Percentiles rank a stretch among this genome's conserved stretches.
phyloP scores from a whole-genome alignment of 208 protist genomes.

The Acanthamoeba royreba region DNA sequence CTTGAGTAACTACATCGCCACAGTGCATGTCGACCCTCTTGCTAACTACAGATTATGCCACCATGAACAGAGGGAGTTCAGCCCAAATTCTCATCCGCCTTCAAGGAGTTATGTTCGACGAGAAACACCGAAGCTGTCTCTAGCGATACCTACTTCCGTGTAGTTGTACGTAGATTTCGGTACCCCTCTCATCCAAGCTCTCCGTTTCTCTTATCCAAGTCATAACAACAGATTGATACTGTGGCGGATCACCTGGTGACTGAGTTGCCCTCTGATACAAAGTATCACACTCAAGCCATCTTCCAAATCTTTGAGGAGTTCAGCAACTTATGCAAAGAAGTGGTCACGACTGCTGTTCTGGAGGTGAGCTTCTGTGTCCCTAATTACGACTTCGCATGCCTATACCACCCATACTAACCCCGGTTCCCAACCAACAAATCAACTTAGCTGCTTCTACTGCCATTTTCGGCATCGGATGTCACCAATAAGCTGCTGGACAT shows the following conservation, averaged over 20 bases:
- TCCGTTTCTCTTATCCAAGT: background rate
- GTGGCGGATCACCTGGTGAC: background rate
- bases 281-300: background rate
- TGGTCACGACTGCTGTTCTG: background rate
- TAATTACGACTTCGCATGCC: background rate
- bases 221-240: background rate
- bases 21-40: too few species aligned
- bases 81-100: background rate
- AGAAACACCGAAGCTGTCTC: background rate
- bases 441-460: background rate
- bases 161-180: background rate
- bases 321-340: background rate
- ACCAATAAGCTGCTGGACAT: background rate
- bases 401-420: background rate
- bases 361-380: background rate
- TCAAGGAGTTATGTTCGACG: background rate
- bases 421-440: background rate
- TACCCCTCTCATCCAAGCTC: background rate
- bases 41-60: too few species aligned
- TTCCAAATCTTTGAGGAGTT: conserved; percentile 25
- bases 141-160: background rate
- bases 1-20: background rate
- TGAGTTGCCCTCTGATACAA: background rate
- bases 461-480: background rate
- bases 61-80: background rate